These are phyloP conservation scores for Backusella tuberculispora DNA, from an alignment of 192 early-diverging fungal genomes.

Conservation along the genomic window DNA sequence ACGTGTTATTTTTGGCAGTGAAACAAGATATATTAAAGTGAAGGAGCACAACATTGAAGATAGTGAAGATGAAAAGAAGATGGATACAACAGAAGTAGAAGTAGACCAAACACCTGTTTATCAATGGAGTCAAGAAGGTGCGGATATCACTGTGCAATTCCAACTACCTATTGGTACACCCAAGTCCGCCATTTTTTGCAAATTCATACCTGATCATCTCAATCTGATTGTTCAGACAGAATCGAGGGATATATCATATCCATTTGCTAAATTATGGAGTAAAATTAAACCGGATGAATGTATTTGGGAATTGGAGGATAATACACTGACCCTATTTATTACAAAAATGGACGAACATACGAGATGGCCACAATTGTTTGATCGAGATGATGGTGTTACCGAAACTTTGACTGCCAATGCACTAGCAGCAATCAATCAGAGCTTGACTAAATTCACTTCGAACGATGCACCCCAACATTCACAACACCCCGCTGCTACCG, in stretches of 20 bases:
- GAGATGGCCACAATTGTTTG: conserved; percentile 72
- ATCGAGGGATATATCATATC: conserved; percentile 13
- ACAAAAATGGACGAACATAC: conserved; percentile 63
- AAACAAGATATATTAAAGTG: conserved; percentile 26
- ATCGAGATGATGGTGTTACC: conserved; percentile 54
- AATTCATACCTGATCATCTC: conserved; percentile 49
- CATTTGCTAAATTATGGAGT: conserved; percentile 44
- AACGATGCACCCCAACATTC: conserved; percentile 37
- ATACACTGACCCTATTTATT: conserved; percentile 60
- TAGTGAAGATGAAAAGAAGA: neutral
- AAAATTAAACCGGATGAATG: conserved; percentile 59
- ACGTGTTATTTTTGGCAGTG: conserved; percentile 51
- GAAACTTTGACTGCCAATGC: conserved; percentile 66
- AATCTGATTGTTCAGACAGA: conserved; percentile 49
- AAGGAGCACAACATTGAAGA: conserved; percentile 28
- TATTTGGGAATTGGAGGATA: conserved; percentile 69
- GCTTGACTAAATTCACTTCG: conserved; percentile 64
- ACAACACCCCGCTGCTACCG: conserved; percentile 41
- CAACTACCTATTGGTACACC: conserved; percentile 55
- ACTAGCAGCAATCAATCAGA: conserved; percentile 60
- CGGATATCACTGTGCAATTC: conserved; percentile 69
- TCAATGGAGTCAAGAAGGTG: conserved; percentile 69
- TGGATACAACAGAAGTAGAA: neutral
- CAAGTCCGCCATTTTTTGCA: conserved; percentile 61
- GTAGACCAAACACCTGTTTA: conserved; percentile 46